Base-by-base conservation (phyloP, 2,329 filamentous ascomycete species). In the Trichoderma koningiopsis region DNA sequence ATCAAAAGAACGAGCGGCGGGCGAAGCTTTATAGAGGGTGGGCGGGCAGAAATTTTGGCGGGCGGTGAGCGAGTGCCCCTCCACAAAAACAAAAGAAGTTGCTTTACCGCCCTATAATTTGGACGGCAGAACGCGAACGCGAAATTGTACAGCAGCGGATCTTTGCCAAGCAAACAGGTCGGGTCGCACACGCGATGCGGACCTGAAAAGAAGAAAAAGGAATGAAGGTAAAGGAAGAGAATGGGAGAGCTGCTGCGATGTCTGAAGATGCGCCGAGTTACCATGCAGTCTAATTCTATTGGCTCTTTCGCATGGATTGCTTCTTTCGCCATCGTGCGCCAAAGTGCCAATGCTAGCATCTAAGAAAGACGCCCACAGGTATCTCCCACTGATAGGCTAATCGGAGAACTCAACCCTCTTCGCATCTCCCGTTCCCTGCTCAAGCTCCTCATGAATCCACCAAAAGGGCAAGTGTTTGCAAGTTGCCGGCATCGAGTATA, bases 11-110 rank as follows among this genome's bases (percentile, higher is more conserved):
- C 72, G 76, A 73, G 73, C 76, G 72, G 68, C 63, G 37, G 73
- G 16, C 10, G 60, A 13, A 27, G 77, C 84, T 81, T 85, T 69
- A 69, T 69, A 69, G 53, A 6, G 19, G 27, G 43, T 22, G 19
- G 11, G 64, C 55, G 19, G 7, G 64, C 64, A 52, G 61, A 27
- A 22, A 55, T 11, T 56, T 65, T 37, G 5, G 29, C 19, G 53
- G 59, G 68, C 68, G 68, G 68, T 69, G 68, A 62, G 68, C 24
- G 29, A 61, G 31, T 43, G 40, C 40, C 19, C 16, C 33, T 35
- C 33, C 33, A 13, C 4, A 14, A 35, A 35, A 35, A 5, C 13
- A 35, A 4, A 43, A 43, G 33, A 55, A 29, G 24, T 47, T 35
- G 43, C 11, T 16, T 16, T 16, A 69, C 55, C 68, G 60, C 71